Evolutionary conservation across 345 rosid species (phyloP), one percentile per base, ranked within the genome.

Genomic region (Turritis glabra): DNA sequence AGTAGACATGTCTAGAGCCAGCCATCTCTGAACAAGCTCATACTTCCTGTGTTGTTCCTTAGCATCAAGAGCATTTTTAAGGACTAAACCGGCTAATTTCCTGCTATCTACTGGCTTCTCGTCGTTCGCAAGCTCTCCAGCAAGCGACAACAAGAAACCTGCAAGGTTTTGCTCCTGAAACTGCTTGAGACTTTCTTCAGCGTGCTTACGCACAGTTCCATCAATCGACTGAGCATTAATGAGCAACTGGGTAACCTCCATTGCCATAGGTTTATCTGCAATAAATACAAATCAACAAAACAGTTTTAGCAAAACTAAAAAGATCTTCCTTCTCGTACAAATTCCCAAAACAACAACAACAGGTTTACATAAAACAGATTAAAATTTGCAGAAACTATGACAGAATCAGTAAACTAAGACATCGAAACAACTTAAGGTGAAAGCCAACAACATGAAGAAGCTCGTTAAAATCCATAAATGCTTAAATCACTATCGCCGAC

Each of bases 101-200:
- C 93, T 88, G 63, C 91, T 86, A 44, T 89, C 91, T 38, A 84
- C 88, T 27, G 91, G 93, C 79, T 89, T 89, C 37, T 89, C 93
- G 15, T 89, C 93, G 17, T 80, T 85, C 0, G 87, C 84, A 58
- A 88, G 79, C 80, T 88, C 93, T 30, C 85, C 85, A 64, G 89
- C 84, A 62, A 89, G 88, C 8, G 94, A 85, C 18, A 89, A 53
- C 78, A 89, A 77, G 58, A 89, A 89, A 17, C 80, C 67, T 0
- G 93, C 82, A 50, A 85, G 89, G 77, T 89, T 89, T 78, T 89
- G 89, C 80, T 84, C 87, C 67, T 89, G 90, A 61, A 82, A 89
- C 64, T 84, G 93, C 51, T 86, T 86, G 68, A 89, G 75, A 62
- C 78, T 87, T 62, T 89, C 94, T 76, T 89, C 94, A 4, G 94